A percentile compares a stretch with the other conserved stretches of the same genome.
phyloP scores from a whole-genome alignment of 2,329 filamentous ascomycete species.

The Colletotrichum sansevieriae region DNA sequence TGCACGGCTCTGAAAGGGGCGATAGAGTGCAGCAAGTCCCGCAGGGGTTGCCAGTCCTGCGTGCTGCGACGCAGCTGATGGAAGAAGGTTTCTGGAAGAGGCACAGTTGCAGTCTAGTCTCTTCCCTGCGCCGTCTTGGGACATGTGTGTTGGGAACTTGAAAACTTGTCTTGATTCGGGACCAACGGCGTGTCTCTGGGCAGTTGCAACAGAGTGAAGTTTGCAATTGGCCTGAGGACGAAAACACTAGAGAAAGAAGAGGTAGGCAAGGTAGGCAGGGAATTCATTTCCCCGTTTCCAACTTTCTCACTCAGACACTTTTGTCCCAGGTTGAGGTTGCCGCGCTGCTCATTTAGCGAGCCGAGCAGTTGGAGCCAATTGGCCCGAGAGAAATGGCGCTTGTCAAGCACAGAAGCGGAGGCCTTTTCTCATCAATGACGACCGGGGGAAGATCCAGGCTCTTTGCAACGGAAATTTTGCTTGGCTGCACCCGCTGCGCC shows the following conservation, averaged over 20 bases:
- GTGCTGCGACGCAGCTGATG: slow-evolving; percentile 1
- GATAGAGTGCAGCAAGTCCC: not conserved
- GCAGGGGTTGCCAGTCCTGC: not conserved
- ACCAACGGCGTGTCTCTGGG: slow-evolving; percentile 6
- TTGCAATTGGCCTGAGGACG: not conserved
- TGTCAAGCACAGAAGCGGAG: slow-evolving; percentile 32
- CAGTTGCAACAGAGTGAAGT: slow-evolving; percentile 7
- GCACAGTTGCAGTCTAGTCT: slow-evolving; percentile 2
- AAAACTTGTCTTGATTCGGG: slow-evolving; percentile 10
- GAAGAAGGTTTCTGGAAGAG: slow-evolving; percentile 37
- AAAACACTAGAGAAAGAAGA: not conserved
- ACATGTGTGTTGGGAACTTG: not conserved
- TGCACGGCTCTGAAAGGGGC: slow-evolving; percentile 18
- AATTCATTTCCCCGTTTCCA: not conserved
- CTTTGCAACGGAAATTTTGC: slow-evolving; percentile 27
- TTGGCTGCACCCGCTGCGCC: slow-evolving; percentile 36
- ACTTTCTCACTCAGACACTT: not conserved
- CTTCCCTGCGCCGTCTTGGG: slow-evolving; percentile 1
- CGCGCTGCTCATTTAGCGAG: slow-evolving; percentile 27
- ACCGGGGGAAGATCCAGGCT: slow-evolving; percentile 15
- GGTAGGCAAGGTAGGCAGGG: not conserved
- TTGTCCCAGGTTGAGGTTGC: slow-evolving; percentile 8
- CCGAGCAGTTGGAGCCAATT: slow-evolving; percentile 31
- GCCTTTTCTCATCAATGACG: slow-evolving; percentile 26
- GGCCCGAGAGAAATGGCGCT: slow-evolving; percentile 27